phyloP scores from a whole-genome alignment of 2,329 filamentous ascomycete genomes.

The Orbilia quercus region DNA sequence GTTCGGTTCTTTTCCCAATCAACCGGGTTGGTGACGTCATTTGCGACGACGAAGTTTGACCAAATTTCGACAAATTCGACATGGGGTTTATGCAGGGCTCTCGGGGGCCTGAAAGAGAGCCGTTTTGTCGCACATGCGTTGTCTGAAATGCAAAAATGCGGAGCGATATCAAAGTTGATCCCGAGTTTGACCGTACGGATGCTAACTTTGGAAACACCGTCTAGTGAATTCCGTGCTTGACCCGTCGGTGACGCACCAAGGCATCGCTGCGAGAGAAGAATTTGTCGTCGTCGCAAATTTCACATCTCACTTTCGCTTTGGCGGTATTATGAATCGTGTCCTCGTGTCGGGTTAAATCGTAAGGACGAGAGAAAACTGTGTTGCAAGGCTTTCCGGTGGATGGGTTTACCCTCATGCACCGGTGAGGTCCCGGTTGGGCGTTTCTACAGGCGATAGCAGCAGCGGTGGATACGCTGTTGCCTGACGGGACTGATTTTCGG shows the following conservation, averaged over 20 bases:
- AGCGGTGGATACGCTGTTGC: constrained; percentile 65
- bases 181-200: no score
- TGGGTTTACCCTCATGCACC: constrained; percentile 91
- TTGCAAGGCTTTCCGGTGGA: constrained; percentile 95
- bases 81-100: constrained; percentile 50
- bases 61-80: no score
- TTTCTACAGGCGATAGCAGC: constrained; percentile 73
- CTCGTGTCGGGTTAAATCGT: constrained; percentile 95
- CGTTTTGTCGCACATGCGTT: no score
- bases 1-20: no score
- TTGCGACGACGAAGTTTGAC: constrained; percentile 19
- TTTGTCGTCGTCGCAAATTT: constrained; percentile 94
- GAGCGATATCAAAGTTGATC: no score
- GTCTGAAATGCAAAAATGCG: no score
- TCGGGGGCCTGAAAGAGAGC: constrained; percentile 26
- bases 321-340: constrained; percentile 96
- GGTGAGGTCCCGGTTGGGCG: constrained; percentile 91
- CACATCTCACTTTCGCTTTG: constrained; percentile 93
- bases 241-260: constrained; percentile 83
- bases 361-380: constrained; percentile 92
- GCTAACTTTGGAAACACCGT: neutral
- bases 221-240: constrained; percentile 60
- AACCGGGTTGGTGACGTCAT: constrained; percentile 45
- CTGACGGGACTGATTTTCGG: constrained; percentile 74
- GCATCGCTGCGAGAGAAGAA: constrained; percentile 96